These are phyloP conservation scores for Gentiana dahurica DNA, from an alignment of 257 asterid genomes.

Conservation along the genomic window DNA sequence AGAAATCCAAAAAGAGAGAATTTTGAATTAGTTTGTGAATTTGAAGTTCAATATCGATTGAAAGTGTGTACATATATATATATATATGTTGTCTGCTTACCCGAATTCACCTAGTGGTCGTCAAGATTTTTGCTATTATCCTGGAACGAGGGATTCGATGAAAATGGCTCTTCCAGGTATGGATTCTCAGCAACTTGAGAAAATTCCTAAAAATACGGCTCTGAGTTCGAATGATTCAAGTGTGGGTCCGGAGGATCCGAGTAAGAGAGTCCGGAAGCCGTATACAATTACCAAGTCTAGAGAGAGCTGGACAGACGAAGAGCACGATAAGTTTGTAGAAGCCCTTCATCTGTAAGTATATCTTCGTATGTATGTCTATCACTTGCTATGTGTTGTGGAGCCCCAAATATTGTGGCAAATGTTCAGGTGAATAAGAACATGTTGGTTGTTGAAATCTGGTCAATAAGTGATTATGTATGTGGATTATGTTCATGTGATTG, in stretches of 20 bases:
- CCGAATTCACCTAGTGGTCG: conserved; percentile 41
- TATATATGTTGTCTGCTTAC: conserved; percentile 62
- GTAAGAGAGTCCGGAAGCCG: conserved; percentile 67
- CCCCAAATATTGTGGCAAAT: too few species aligned
- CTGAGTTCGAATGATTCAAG: conserved; percentile 13
- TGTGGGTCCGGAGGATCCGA: conserved; percentile 46
- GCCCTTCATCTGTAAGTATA: conserved; percentile 40
- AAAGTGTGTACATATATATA: neutral
- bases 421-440: too few species aligned
- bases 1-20: too few species aligned
- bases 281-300: conserved; percentile 80
- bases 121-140: conserved; percentile 28
- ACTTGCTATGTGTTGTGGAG: too few species aligned
- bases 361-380: neutral
- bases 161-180: conserved; percentile 30
- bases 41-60: too few species aligned
- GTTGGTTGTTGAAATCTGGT: too few species aligned
- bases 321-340: conserved; percentile 70
- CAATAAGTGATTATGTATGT: too few species aligned
- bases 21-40: too few species aligned
- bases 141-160: conserved; percentile 25
- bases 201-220: conserved; percentile 1
- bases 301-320: conserved; percentile 81
- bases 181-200: conserved; percentile 17
- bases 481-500: too few species aligned